Evolutionary conservation across 371 early-diverging fungal genomes (phyloP).

Genomic region (Nematocida sp.): DNA sequence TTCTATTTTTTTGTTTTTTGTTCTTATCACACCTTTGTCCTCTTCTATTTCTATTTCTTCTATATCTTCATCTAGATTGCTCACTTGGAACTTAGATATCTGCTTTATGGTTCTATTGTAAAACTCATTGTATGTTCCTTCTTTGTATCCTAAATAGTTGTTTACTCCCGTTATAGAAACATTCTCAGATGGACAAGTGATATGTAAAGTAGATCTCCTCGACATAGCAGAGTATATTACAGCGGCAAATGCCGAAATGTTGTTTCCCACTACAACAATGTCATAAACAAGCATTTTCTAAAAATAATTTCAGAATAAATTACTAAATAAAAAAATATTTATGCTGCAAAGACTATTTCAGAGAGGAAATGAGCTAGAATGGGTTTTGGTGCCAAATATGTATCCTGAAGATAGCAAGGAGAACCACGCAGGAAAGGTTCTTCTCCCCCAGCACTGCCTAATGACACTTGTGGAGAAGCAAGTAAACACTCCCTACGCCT

Average conservation of each 20-base stretch:
- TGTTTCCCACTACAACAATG: constrained; percentile 45
- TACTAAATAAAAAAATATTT: constrained; percentile 14
- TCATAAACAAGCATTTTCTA: constrained; percentile 38
- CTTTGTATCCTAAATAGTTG: constrained; percentile 28
- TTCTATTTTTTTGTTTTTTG: not conserved
- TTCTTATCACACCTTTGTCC: constrained; percentile 2
- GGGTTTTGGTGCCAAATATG: constrained; percentile 62
- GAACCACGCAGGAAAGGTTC: constrained; percentile 65
- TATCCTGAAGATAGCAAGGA: constrained; percentile 53
- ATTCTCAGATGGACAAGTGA: constrained; percentile 13
- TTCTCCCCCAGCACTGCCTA: constrained; percentile 63
- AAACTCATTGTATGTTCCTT: constrained; percentile 13
- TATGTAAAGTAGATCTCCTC: constrained; percentile 25
- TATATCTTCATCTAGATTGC: not conserved
- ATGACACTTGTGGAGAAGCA: constrained; percentile 59
- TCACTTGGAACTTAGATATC: not conserved
- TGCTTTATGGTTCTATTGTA: not conserved
- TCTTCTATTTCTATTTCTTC: not conserved
- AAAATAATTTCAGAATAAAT: constrained; percentile 34
- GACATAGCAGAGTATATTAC: constrained; percentile 49
- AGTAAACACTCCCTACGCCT: constrained; percentile 65
- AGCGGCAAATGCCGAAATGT: constrained; percentile 44
- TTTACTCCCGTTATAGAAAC: constrained; percentile 14
- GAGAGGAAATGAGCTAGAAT: constrained; percentile 43
- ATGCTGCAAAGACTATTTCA: constrained; percentile 30